These are phyloP conservation scores for Monosporozyma servazzii DNA, from an alignment of 805 yeast genomes.

Conservation along the genomic window DNA sequence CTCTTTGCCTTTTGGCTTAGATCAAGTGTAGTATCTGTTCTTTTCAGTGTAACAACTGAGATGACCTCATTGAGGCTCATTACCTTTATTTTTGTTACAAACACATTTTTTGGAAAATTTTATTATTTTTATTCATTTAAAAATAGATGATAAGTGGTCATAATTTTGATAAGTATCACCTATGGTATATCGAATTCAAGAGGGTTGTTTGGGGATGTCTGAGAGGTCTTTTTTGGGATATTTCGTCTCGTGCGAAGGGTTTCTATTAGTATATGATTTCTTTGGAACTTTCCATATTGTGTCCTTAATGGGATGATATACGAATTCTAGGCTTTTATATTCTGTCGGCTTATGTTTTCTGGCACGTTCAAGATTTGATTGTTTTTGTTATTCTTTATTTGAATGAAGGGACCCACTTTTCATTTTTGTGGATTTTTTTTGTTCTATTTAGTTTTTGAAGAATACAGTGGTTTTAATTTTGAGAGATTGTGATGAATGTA, in stretches of 20 bases:
- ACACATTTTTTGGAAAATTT: constrained; percentile 26
- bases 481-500: not conserved
- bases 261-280: not conserved
- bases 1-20: constrained; percentile 99
- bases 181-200: not conserved
- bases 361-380: not conserved
- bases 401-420: not conserved
- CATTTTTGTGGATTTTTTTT: not conserved
- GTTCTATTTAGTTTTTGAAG: not conserved
- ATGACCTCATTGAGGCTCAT: constrained; percentile 75
- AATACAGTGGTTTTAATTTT: not conserved
- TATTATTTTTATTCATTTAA: not conserved
- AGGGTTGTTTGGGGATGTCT: not conserved
- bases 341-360: not conserved
- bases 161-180: constrained; percentile 3
- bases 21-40: constrained; percentile 99
- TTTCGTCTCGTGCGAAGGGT: not conserved
- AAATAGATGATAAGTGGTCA: constrained; percentile 7
- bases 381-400: not conserved
- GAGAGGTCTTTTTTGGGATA: not conserved
- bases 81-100: constrained; percentile 30
- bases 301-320: not conserved
- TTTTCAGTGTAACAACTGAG: constrained; percentile 99
- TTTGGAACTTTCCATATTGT: not conserved
- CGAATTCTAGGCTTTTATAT: not conserved